Conservation (phyloP, 1,284 basidiomycete genomes). For the Schizophyllum amplum region DNA sequence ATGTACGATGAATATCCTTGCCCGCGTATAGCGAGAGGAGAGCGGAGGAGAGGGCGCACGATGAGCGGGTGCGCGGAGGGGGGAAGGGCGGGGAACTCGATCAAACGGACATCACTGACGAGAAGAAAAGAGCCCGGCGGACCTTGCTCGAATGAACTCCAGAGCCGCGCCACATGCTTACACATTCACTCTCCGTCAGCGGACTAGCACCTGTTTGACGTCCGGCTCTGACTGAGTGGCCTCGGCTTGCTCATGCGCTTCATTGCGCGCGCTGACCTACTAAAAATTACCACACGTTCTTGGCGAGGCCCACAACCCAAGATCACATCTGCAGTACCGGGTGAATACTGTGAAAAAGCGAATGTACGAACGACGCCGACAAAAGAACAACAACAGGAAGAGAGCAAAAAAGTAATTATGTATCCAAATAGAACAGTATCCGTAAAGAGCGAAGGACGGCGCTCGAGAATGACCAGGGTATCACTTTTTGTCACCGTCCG, state of each 20-base stretch:
- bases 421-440: neutral
- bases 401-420: neutral
- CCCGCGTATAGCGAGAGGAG: neutral
- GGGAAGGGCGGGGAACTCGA: neutral
- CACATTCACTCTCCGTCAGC: no score
- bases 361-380: neutral
- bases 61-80: no score
- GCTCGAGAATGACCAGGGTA: neutral
- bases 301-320: neutral
- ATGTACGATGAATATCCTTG: neutral
- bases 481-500: neutral
- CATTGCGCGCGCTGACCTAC: no score
- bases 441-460: neutral
- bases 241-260: no score
- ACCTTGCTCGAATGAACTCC: no score
- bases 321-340: neutral
- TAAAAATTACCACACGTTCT: no score
- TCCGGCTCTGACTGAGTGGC: no score
- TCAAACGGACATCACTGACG: neutral
- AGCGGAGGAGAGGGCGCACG: neutral
- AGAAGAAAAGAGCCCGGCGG: neutral
- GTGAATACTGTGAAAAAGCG: neutral
- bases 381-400: neutral
- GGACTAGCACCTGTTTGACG: no score
- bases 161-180: no score